Base-by-base conservation (phyloP, 768 basidiomycete genomes). In the Tubosaeta sp. region DNA sequence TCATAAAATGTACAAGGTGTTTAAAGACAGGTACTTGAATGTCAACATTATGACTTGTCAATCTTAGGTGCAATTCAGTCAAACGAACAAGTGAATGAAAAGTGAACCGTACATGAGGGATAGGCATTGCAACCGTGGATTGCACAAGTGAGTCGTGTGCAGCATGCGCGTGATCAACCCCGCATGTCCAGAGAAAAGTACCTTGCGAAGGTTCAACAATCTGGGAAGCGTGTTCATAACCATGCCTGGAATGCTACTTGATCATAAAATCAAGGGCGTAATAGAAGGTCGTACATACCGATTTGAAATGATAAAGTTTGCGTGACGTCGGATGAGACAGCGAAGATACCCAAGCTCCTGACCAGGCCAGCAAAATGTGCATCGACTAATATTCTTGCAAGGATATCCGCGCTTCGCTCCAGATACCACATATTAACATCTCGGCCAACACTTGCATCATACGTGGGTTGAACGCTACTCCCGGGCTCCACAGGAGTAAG, bases 391-490 rank as follows among this genome's bases (percentile, higher is more conserved):
- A 87, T 77, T 30, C 82, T 73, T 0, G 82, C 83, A 32, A 89
- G 72, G 48, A 88, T 83, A 56, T 87, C 86, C 3, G 85, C 86
- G 53, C 78, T 86, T 16, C 84, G 78, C 52, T 81, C 82, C 19
- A 63, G 44, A 61, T 83, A 78, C 57, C 77, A 72, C 16, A 68
- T 70, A 44, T 82, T 77, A 8, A 73, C 68, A 31, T 77, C 71
- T 45, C 63, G 61, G 11, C 56, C 60, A 1, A 21, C 27, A 10
- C 62, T 67, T 6, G 6, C 9, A 9, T 9, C 27, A 6, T 27
- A 9, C 61, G 35, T 14, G n/a, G 27, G 43, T 18, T 55, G 62
- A 43, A 52, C 54, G 36, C 56, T 56, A 32, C 35, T 18, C 5
- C 58, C 67, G 52, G 47, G 4, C 2, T 34, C 21, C 1, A 43